Percentiles rank a stretch among this genome's conserved stretches.
These are phyloP conservation scores for Cladobotryum protrusum DNA, from an alignment of 2,329 filamentous ascomycete species.

Conservation along the genomic window DNA sequence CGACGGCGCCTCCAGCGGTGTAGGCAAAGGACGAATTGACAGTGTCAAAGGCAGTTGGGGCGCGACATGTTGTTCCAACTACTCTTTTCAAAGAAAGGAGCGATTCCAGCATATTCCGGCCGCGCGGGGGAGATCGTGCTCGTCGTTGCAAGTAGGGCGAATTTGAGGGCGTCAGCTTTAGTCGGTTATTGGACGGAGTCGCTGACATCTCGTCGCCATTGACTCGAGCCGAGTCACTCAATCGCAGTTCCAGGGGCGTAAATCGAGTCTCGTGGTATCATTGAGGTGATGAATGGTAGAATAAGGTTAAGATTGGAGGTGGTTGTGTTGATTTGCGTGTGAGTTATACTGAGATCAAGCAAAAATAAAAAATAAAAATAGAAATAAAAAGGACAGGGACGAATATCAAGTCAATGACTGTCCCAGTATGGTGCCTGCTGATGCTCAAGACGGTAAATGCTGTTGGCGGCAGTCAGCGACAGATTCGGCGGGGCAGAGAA, in stretches of 20 bases:
- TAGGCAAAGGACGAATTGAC: conserved; percentile 78
- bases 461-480: conserved; percentile 8
- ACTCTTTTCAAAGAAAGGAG: conserved; percentile 73
- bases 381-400: neutral
- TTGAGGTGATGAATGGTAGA: neutral
- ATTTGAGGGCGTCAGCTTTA: conserved; percentile 70
- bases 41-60: conserved; percentile 79
- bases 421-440: neutral
- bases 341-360: neutral
- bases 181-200: conserved; percentile 51
- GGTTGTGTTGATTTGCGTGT: neutral
- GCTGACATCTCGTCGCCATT: conserved; percentile 55
- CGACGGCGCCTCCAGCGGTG: conserved; percentile 88
- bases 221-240: conserved; percentile 20
- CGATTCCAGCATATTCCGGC: conserved; percentile 43
- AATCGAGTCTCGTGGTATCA: neutral
- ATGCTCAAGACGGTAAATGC: conserved; percentile 9
- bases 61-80: conserved; percentile 82
- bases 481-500: conserved; percentile 5
- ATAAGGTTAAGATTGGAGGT: neutral
- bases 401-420: neutral
- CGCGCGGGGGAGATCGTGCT: conserved; percentile 55
- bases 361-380: neutral
- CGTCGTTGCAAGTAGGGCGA: conserved; percentile 62
- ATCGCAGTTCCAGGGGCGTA: neutral